Percentiles rank a stretch among this genome's conserved stretches.
Evolutionary conservation across 768 basidiomycete genomes (phyloP).

Genomic region (Dentipellis sp.): DNA sequence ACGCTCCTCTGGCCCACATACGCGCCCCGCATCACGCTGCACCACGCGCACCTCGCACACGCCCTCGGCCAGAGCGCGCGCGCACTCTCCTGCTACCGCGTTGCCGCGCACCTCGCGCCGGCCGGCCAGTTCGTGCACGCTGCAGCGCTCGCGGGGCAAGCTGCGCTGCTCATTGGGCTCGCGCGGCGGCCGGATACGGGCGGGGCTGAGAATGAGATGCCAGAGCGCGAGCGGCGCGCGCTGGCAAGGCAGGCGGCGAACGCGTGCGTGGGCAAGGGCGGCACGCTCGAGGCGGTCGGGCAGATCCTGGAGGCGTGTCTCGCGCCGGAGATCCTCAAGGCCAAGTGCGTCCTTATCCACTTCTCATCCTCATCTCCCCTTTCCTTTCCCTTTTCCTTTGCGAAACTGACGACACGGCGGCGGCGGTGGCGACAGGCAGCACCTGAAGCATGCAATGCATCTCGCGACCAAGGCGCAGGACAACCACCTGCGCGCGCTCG

Average conservation of each 20-base stretch:
- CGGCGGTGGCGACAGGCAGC: constrained; percentile 31
- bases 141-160: constrained; percentile 43
- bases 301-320: constrained; percentile 41
- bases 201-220: constrained; percentile 9
- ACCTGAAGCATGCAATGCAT: constrained; percentile 51
- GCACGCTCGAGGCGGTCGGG: constrained; percentile 45
- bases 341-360: constrained; percentile 40
- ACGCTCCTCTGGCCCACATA: constrained; percentile 45
- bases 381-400: constrained; percentile 14
- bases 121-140: constrained; percentile 28
- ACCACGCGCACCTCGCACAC: constrained; percentile 70
- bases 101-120: constrained; percentile 43
- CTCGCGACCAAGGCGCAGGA: constrained; percentile 51
- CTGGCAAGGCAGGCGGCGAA: constrained; percentile 15
- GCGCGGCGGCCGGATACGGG: constrained; percentile 9
- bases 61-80: constrained; percentile 42
- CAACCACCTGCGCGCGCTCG: constrained; percentile 63
- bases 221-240: neutral
- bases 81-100: constrained; percentile 53
- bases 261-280: constrained; percentile 38
- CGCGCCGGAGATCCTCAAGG: constrained; percentile 43
- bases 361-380: neutral
- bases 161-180: constrained; percentile 41
- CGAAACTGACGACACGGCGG: neutral
- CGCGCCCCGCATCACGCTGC: constrained; percentile 53